Evolutionary conservation across 2,329 filamentous ascomycete genomes (phyloP).

Genomic region (Exophiala viscosa): DNA sequence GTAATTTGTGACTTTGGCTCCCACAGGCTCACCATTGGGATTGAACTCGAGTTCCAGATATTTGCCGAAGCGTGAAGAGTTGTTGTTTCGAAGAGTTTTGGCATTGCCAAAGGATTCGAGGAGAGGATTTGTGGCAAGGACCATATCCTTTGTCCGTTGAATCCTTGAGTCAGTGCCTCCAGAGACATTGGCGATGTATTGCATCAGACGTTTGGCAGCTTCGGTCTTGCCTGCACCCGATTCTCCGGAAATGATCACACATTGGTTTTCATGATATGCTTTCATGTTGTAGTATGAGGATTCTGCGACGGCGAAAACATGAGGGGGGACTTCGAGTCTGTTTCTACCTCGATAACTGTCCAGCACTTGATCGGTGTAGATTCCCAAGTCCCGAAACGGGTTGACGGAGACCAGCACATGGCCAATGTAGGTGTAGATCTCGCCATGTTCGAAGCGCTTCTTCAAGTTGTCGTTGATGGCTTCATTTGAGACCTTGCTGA

Average conservation of each 20-base stretch:
- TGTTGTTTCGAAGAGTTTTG: slow-evolving; percentile 97
- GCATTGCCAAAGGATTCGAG: slow-evolving; percentile 98
- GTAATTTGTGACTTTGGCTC: slow-evolving; percentile 98
- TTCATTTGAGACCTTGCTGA: slow-evolving; percentile 98
- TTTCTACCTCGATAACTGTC: slow-evolving; percentile 97
- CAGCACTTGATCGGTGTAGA: slow-evolving; percentile 93
- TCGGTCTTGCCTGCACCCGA: slow-evolving; percentile 98
- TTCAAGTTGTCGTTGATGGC: slow-evolving; percentile 99
- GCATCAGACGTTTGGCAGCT: slow-evolving; percentile 97
- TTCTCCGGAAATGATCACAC: slow-evolving; percentile 98
- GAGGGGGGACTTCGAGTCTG: slow-evolving; percentile 84
- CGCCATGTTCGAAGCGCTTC: slow-evolving; percentile 93
- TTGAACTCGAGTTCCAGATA: slow-evolving; percentile 98
- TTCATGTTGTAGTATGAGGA: slow-evolving; percentile 99
- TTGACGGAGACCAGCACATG: slow-evolving; percentile 99
- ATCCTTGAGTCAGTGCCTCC: slow-evolving; percentile 81
- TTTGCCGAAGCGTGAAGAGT: slow-evolving; percentile 97
- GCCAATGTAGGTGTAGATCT: slow-evolving; percentile 99
- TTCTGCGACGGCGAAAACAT: slow-evolving; percentile 97
- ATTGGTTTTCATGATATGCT: slow-evolving; percentile 97
- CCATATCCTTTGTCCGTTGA: slow-evolving; percentile 98
- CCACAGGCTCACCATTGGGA: slow-evolving; percentile 80
- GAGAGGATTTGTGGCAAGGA: slow-evolving; percentile 93
- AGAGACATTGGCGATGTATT: slow-evolving; percentile 97
- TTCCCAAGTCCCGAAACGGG: slow-evolving; percentile 93